Conservation (phyloP, 176 grass and related monocot genomes). For the Rhynchospora breviuscula region DNA sequence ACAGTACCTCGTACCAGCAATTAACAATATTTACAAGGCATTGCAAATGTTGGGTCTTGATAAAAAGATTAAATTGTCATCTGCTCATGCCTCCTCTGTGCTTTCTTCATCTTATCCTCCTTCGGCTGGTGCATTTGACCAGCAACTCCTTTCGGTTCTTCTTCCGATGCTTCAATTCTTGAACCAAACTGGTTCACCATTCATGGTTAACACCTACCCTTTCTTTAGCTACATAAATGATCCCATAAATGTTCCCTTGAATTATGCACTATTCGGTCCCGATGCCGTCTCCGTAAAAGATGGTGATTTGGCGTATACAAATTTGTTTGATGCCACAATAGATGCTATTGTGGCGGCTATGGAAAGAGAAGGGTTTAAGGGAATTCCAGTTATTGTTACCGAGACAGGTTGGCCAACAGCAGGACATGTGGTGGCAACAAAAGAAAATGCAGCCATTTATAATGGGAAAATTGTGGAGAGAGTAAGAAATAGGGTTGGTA, state of each 20-base stretch:
- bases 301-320: slow-evolving; percentile 41
- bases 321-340: slow-evolving; percentile 56
- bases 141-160: slow-evolving; percentile 28
- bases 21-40: slow-evolving; percentile 54
- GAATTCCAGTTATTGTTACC: slow-evolving; percentile 39
- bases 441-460: slow-evolving; percentile 46
- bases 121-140: slow-evolving; percentile 47
- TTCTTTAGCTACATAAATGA: slow-evolving; percentile 63
- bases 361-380: slow-evolving; percentile 46
- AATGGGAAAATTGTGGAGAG: slow-evolving; percentile 46
- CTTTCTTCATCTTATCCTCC: slow-evolving; percentile 56
- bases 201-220: slow-evolving; percentile 75
- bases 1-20: slow-evolving; percentile 54
- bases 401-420: slow-evolving; percentile 72
- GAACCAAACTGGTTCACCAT: slow-evolving; percentile 43
- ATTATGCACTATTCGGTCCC: slow-evolving; percentile 37
- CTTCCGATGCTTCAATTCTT: slow-evolving; percentile 63
- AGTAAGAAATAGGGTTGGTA: slow-evolving; percentile 29
- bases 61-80: slow-evolving; percentile 40
- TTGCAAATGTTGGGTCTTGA: slow-evolving; percentile 41
- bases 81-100: slow-evolving; percentile 57
- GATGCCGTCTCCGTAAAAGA: slow-evolving; percentile 32
- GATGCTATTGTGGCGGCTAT: slow-evolving; percentile 55
- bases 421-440: slow-evolving; percentile 47
- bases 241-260: slow-evolving; percentile 44